Evolutionary conservation across 352 stramenopile genomes (phyloP).

Genomic region (Globisporangium okanoganense): DNA sequence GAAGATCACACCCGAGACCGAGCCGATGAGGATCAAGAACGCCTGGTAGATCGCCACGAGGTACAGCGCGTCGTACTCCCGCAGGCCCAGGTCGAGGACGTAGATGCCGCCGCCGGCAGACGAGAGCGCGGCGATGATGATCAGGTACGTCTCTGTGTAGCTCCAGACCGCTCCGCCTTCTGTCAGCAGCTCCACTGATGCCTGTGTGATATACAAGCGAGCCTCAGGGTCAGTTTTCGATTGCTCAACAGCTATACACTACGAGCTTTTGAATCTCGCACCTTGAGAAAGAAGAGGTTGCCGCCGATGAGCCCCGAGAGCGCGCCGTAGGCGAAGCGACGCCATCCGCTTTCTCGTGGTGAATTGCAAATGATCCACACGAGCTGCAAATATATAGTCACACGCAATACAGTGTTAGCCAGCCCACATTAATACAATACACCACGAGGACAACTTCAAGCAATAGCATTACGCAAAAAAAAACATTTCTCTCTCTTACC

Average conservation of each 20-base stretch:
- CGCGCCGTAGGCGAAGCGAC: slow-evolving; percentile 78
- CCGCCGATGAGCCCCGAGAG: slow-evolving; percentile 77
- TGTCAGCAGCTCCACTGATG: slow-evolving; percentile 73
- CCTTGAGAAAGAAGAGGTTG: slow-evolving; percentile 87
- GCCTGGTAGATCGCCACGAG: slow-evolving; percentile 84
- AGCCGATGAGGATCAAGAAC: slow-evolving; percentile 83
- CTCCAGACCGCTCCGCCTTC: slow-evolving; percentile 71
- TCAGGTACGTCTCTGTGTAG: slow-evolving; percentile 67
- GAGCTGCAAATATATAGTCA: slow-evolving; percentile 46
- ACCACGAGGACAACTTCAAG: not conserved
- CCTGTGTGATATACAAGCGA: slow-evolving; percentile 23
- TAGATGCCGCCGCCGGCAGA: slow-evolving; percentile 77
- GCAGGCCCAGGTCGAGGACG: slow-evolving; percentile 66
- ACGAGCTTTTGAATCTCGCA: slow-evolving; percentile 11
- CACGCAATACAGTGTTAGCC: not conserved
- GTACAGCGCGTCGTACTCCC: slow-evolving; percentile 86
- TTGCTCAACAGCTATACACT: not conserved
- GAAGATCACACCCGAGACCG: slow-evolving; percentile 83
- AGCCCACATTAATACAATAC: not conserved
- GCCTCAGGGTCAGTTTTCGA: not conserved
- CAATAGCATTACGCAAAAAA: not conserved
- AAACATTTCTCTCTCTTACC: slow-evolving; percentile 38
- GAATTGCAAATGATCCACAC: slow-evolving; percentile 68
- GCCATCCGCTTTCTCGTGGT: slow-evolving; percentile 59
- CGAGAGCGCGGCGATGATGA: slow-evolving; percentile 59